Evolutionary conservation across 2,329 filamentous ascomycete species (phyloP).

Genomic region (Coniochaeta pulveracea): DNA sequence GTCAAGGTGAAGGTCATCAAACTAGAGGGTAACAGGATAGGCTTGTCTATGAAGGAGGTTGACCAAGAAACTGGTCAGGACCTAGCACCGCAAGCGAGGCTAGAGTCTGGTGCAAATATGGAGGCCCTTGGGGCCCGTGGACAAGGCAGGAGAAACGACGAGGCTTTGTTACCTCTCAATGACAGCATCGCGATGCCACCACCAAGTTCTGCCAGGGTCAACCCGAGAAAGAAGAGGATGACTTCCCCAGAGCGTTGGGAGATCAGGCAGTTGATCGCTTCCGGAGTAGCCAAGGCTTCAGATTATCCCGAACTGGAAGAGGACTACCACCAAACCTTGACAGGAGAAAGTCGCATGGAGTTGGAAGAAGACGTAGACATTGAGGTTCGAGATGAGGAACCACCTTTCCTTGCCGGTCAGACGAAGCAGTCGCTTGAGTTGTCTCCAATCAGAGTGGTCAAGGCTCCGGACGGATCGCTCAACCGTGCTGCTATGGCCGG

Average conservation of each 20-base stretch:
- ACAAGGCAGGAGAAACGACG: slow-evolving; percentile 45
- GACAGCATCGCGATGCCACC: slow-evolving; percentile 53
- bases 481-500: slow-evolving; percentile 95
- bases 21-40: slow-evolving; percentile 70
- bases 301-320: slow-evolving; percentile 94
- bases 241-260: slow-evolving; percentile 97
- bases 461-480: slow-evolving; percentile 95
- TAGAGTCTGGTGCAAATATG: slow-evolving; percentile 86
- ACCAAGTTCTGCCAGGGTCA: slow-evolving; percentile 28
- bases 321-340: slow-evolving; percentile 80
- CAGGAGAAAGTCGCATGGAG: slow-evolving; percentile 78
- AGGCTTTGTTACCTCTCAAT: slow-evolving; percentile 24
- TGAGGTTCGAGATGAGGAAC: slow-evolving; percentile 91
- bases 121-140: slow-evolving; percentile 57
- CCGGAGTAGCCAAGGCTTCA: slow-evolving; percentile 81
- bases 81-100: slow-evolving; percentile 62
- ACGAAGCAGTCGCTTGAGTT: slow-evolving; percentile 93
- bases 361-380: slow-evolving; percentile 96
- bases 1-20: slow-evolving; percentile 92
- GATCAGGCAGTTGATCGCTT: slow-evolving; percentile 90
- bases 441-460: slow-evolving; percentile 91
- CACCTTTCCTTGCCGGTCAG: slow-evolving; percentile 88
- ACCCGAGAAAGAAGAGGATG: slow-evolving; percentile 70
- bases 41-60: slow-evolving; percentile 93
- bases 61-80: slow-evolving; percentile 84